A percentile compares a stretch with the other conserved stretches of the same genome.
Evolutionary conservation across 208 protist genomes (phyloP).

Genomic region (Phytomonas francai): DNA sequence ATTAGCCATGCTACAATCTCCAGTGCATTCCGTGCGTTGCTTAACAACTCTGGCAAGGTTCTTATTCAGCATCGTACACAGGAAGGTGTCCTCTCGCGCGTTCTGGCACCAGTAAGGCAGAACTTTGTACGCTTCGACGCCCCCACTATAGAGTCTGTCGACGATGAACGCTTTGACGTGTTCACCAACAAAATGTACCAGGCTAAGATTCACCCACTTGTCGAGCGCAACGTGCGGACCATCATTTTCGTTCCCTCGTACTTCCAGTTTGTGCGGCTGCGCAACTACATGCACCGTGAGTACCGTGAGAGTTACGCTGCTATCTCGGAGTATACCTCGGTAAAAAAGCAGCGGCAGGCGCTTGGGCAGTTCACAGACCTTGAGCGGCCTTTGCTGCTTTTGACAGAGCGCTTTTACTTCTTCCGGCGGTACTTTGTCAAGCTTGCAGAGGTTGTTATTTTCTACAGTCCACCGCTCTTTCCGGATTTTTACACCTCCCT

Average conservation of each 20-base stretch:
- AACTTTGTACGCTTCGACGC: slow-evolving; percentile 90
- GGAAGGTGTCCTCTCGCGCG: slow-evolving; percentile 37
- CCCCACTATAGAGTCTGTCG: slow-evolving; percentile 29
- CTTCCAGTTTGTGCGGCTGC: slow-evolving; percentile 94
- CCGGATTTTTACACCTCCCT: slow-evolving; percentile 91
- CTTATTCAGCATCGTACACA: slow-evolving; percentile 49
- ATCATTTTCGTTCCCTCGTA: slow-evolving; percentile 94
- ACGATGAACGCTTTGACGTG: slow-evolving; percentile 88
- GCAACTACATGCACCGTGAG: slow-evolving; percentile 92
- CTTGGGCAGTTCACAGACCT: slow-evolving; percentile 83
- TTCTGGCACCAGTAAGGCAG: slow-evolving; percentile 74
- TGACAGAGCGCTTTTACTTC: slow-evolving; percentile 96
- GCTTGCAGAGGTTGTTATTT: slow-evolving; percentile 88
- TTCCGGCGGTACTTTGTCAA: slow-evolving; percentile 93
- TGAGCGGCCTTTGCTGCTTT: slow-evolving; percentile 83
- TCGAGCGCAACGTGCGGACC: slow-evolving; percentile 64
- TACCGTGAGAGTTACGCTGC: slow-evolving; percentile 77
- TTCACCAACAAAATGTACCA: slow-evolving; percentile 87
- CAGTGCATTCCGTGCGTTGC: slow-evolving; percentile 67
- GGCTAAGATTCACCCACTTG: slow-evolving; percentile 54
- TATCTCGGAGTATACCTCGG: slow-evolving; percentile 90
- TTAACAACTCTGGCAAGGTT: slow-evolving; percentile 71
- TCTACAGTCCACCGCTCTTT: slow-evolving; percentile 93
- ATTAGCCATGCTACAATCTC: slow-evolving; percentile 83
- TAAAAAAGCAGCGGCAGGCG: slow-evolving; percentile 70